A percentile compares a stretch with the other conserved stretches of the same genome.
Conservation (phyloP, 345 rosid species). For the Carallia pectinifolia region DNA sequence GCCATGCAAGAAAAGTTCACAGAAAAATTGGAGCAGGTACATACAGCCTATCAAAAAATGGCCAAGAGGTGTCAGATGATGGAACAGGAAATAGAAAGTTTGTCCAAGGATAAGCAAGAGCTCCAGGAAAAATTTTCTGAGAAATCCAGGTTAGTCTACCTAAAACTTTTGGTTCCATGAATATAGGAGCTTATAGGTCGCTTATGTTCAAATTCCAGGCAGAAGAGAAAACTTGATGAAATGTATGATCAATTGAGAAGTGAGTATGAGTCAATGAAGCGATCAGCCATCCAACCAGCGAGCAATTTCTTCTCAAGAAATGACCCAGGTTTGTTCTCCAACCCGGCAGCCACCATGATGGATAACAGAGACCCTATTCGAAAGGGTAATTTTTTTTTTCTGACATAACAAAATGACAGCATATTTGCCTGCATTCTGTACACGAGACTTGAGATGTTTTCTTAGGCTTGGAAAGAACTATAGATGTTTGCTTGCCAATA, state of each 20-base stretch:
- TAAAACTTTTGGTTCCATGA: neutral
- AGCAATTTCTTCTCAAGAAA: slow-evolving; percentile 65
- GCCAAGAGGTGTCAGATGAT: slow-evolving; percentile 83
- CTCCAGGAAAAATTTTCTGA: slow-evolving; percentile 93
- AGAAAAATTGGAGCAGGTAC: slow-evolving; percentile 89
- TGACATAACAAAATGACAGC: slow-evolving; percentile 10
- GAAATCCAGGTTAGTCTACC: slow-evolving; percentile 65
- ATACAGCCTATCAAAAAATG: slow-evolving; percentile 87
- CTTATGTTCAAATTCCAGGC: slow-evolving; percentile 45
- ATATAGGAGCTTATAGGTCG: slow-evolving; percentile 12
- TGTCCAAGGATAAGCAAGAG: slow-evolving; percentile 91
- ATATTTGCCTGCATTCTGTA: neutral
- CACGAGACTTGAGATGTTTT: neutral
- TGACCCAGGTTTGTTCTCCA: slow-evolving; percentile 71
- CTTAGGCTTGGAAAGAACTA: neutral
- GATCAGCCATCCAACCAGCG: slow-evolving; percentile 78
- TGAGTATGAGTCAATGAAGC: slow-evolving; percentile 69
- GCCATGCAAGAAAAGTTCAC: slow-evolving; percentile 82
- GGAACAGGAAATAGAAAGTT: slow-evolving; percentile 84
- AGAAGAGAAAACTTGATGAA: slow-evolving; percentile 97
- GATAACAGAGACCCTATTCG: slow-evolving; percentile 54
- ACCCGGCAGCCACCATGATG: slow-evolving; percentile 55
- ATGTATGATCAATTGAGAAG: slow-evolving; percentile 90
- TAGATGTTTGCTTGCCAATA: slow-evolving; percentile 7
- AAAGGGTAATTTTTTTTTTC: slow-evolving; percentile 55